Conservation (phyloP, 257 asterid species). For the Leptodermis oblonga region DNA sequence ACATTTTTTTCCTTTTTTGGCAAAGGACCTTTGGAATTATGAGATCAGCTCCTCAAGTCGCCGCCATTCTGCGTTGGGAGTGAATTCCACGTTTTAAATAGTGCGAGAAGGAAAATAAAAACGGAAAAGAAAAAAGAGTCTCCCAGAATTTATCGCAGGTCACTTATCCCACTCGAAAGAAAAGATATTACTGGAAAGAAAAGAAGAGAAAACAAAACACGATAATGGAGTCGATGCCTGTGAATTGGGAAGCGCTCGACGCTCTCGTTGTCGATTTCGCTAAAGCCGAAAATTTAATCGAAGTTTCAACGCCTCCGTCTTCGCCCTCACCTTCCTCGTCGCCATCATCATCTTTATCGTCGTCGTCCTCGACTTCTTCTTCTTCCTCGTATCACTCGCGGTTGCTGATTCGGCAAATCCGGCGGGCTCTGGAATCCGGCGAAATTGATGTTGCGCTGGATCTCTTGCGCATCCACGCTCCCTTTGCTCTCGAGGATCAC, state of each 20-base stretch:
- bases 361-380: slow-evolving; percentile 42
- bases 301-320: slow-evolving; percentile 41
- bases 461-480: slow-evolving; percentile 62
- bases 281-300: slow-evolving; percentile 78
- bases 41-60: background rate
- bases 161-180: background rate
- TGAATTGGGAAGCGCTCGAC: slow-evolving; percentile 96
- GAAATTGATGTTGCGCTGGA: slow-evolving; percentile 72
- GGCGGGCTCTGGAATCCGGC: slow-evolving; percentile 71
- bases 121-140: background rate
- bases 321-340: slow-evolving; percentile 22
- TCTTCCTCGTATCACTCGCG: slow-evolving; percentile 73
- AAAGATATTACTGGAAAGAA: background rate
- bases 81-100: background rate
- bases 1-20: no score
- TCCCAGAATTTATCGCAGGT: background rate
- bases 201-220: background rate
- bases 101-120: background rate
- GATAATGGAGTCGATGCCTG: slow-evolving; percentile 60
- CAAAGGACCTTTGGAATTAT: no score
- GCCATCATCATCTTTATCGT: background rate
- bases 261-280: slow-evolving; percentile 85
- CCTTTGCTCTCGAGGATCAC: slow-evolving; percentile 73
- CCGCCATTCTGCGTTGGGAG: slow-evolving; percentile 6
- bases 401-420: slow-evolving; percentile 71